A percentile compares a stretch with the other conserved stretches of the same genome.
These are phyloP conservation scores for Crithidia acanthocephali DNA, from an alignment of 208 protist species.

Conservation along the genomic window DNA sequence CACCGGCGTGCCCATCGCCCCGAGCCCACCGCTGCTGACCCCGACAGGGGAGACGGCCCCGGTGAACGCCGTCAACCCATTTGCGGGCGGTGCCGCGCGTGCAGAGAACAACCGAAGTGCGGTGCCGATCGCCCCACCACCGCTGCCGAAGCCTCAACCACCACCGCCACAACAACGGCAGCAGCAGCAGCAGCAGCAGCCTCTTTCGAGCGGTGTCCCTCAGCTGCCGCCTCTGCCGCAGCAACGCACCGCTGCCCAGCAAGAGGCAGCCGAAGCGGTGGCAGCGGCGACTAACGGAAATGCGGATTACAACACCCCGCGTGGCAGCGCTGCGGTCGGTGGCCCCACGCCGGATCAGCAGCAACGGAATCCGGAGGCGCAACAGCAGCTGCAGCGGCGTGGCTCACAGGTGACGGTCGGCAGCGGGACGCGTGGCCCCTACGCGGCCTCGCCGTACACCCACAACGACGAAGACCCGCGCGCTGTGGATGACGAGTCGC, in stretches of 20 bases:
- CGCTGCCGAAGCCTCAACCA: not conserved
- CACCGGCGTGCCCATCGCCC: not conserved
- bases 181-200: not conserved
- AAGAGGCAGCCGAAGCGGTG: not conserved
- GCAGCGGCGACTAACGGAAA: not conserved
- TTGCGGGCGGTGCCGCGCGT: not conserved
- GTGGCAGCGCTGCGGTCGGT: not conserved
- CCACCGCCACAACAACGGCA: too few species aligned
- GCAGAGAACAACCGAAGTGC: not conserved
- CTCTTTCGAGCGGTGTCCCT: too few species aligned
- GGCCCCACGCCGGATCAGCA: not conserved
- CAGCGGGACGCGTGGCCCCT: constrained; percentile 19
- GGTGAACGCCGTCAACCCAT: not conserved
- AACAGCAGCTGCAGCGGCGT: not conserved
- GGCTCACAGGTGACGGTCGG: not conserved
- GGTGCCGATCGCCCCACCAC: constrained; percentile 4
- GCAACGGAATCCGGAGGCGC: not conserved
- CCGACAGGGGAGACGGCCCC: not conserved
- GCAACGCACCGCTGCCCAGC: not conserved
- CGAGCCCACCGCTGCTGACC: not conserved
- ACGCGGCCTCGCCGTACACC: constrained; percentile 29
- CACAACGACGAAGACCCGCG: constrained; percentile 19
- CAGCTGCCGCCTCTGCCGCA: constrained; percentile 6
- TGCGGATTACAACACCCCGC: constrained; percentile 10
- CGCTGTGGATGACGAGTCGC: constrained; percentile 19